Conservation (phyloP, 352 stramenopile genomes). For the Phytophthora melonis region DNA sequence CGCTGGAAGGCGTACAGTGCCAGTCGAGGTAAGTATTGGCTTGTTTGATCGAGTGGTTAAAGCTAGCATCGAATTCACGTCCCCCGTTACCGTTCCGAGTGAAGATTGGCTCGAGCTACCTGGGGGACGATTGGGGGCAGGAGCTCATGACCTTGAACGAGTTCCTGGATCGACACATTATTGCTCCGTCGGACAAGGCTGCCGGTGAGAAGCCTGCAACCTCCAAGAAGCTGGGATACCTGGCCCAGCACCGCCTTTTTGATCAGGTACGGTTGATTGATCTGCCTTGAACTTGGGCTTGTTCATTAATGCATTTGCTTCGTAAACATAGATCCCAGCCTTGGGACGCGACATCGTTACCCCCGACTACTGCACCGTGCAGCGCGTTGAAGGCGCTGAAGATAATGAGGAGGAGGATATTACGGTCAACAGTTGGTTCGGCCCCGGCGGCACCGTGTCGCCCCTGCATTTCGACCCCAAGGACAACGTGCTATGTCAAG, state of each 20-base stretch:
- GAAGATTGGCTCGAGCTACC: slow-evolving; percentile 81
- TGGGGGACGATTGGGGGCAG: slow-evolving; percentile 83
- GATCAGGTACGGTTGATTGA: slow-evolving; percentile 71
- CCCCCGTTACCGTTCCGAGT: neutral
- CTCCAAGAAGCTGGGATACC: slow-evolving; percentile 61
- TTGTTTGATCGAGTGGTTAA: neutral
- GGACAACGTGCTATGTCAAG: slow-evolving; percentile 92
- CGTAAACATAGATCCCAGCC: slow-evolving; percentile 69
- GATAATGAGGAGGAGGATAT: slow-evolving; percentile 72
- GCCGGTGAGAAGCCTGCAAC: neutral
- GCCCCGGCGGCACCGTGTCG: slow-evolving; percentile 80
- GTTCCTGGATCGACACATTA: slow-evolving; percentile 66
- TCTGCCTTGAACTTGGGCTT: neutral
- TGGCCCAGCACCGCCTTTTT: slow-evolving; percentile 92
- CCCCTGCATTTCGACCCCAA: slow-evolving; percentile 91
- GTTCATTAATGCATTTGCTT: slow-evolving; percentile 20
- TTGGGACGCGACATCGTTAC: slow-evolving; percentile 85
- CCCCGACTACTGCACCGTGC: slow-evolving; percentile 90
- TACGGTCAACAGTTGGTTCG: slow-evolving; percentile 90
- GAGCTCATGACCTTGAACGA: slow-evolving; percentile 85
- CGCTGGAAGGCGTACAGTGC: slow-evolving; percentile 79
- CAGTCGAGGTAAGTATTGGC: slow-evolving; percentile 66
- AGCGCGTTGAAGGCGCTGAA: slow-evolving; percentile 48
- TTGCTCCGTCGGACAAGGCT: slow-evolving; percentile 8
- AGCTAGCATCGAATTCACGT: neutral